Evolutionary conservation across 2,329 filamentous ascomycete species (phyloP).

Genomic region (Penicillium fuscoglaucum): DNA sequence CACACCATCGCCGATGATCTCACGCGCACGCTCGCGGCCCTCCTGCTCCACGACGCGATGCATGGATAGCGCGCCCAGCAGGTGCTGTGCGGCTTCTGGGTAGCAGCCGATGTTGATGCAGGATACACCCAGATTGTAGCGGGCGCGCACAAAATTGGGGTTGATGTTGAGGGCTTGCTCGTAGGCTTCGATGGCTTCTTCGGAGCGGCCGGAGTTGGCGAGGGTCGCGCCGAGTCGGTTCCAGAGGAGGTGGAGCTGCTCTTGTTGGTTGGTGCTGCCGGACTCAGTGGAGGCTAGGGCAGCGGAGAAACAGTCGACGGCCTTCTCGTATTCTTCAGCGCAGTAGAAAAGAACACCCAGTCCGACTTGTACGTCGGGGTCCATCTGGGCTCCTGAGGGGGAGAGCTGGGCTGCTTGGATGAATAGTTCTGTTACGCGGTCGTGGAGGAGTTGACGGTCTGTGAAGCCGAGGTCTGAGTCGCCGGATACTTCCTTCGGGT

Average conservation of each 20-base stretch:
- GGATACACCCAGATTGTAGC: constrained; percentile 93
- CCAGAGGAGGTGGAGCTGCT: constrained; percentile 92
- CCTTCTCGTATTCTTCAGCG: constrained; percentile 96
- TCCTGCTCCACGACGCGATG: constrained; percentile 89
- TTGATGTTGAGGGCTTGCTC: constrained; percentile 86
- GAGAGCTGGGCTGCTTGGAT: constrained; percentile 90
- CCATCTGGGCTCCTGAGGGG: constrained; percentile 91
- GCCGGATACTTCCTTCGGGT: constrained; percentile 69
- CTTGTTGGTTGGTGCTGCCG: constrained; percentile 77
- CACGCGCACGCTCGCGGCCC: constrained; percentile 76
- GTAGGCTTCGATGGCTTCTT: constrained; percentile 96
- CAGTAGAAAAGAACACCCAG: constrained; percentile 97
- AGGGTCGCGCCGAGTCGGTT: constrained; percentile 94
- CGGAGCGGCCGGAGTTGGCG: constrained; percentile 87
- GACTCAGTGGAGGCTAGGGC: constrained; percentile 83
- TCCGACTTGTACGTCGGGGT: constrained; percentile 96
- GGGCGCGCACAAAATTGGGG: constrained; percentile 93
- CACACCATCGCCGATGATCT: constrained; percentile 68
- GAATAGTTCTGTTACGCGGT: constrained; percentile 86
- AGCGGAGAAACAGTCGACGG: constrained; percentile 95
- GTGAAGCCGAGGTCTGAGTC: constrained; percentile 90
- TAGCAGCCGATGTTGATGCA: constrained; percentile 98
- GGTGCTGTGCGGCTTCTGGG: constrained; percentile 86
- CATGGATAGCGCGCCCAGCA: constrained; percentile 90
- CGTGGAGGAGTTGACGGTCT: constrained; percentile 83